phyloP scores from a whole-genome alignment of 2,329 filamentous ascomycete species.

The Arthroderma uncinatum region DNA sequence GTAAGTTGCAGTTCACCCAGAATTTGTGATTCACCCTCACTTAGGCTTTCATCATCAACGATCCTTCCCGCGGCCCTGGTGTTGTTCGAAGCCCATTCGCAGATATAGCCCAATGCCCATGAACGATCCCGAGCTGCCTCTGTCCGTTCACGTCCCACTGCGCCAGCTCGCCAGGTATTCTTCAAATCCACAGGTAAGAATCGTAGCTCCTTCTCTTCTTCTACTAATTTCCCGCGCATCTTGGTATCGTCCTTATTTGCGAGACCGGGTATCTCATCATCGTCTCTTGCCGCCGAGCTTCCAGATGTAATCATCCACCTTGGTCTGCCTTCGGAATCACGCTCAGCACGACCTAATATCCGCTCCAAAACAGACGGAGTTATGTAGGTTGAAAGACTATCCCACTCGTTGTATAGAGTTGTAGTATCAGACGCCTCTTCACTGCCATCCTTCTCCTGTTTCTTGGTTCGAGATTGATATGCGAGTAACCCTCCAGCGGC shows the following conservation, averaged over 20 bases:
- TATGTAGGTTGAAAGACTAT: constrained; percentile 41
- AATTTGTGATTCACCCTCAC: constrained; percentile 28
- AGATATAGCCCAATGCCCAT: constrained; percentile 48
- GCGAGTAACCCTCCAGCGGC: constrained; percentile 37
- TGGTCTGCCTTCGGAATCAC: constrained; percentile 26
- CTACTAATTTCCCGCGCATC: constrained; percentile 19
- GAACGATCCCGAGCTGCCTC: constrained; percentile 52
- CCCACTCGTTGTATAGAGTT: constrained; percentile 39
- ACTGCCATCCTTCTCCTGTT: constrained; percentile 20
- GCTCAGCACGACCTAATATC: constrained; percentile 36
- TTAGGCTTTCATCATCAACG: neutral
- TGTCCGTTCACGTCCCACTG: constrained; percentile 51
- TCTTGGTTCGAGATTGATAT: constrained; percentile 27
- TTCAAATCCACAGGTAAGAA: constrained; percentile 51
- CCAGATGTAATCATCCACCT: constrained; percentile 48
- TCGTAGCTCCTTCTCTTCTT: constrained; percentile 38
- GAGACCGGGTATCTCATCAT: constrained; percentile 51
- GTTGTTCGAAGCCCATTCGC: constrained; percentile 27
- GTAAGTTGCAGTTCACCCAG: constrained; percentile 53
- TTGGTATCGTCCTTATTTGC: constrained; percentile 17
- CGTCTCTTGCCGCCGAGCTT: constrained; percentile 45
- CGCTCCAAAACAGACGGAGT: constrained; percentile 40
- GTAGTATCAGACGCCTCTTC: constrained; percentile 13
- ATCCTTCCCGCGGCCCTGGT: neutral
- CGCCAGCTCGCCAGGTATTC: constrained; percentile 50